Conservation (phyloP, 139 green algal species). For the Edaphochlamys debaryana region DNA sequence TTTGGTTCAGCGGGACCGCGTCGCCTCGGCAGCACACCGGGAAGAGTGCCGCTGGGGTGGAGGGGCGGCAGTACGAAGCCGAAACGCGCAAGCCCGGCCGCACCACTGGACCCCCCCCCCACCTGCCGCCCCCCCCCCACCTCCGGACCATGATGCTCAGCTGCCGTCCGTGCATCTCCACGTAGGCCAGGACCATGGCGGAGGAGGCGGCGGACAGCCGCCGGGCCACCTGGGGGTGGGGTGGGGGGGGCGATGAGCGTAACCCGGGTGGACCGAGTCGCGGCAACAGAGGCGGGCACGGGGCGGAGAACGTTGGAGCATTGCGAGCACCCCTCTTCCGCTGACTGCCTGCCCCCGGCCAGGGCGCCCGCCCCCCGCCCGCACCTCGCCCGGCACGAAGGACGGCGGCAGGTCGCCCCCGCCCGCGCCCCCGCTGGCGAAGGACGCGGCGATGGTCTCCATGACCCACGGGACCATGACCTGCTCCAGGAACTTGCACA, state of each 20-base stretch:
- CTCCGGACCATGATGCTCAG: slow-evolving; percentile 68
- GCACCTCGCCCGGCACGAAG: slow-evolving; percentile 71
- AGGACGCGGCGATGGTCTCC: slow-evolving; percentile 69
- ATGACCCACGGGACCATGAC: slow-evolving; percentile 67
- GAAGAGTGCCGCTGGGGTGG: no score
- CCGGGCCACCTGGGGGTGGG: slow-evolving; percentile 41
- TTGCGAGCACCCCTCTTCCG: no score
- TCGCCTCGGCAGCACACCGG: no score
- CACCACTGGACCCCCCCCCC: background rate
- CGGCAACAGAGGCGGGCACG: no score
- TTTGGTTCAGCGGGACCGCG: no score
- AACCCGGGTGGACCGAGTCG: background rate
- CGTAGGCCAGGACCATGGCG: slow-evolving; percentile 69
- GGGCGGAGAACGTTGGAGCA: no score
- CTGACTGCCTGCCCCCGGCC: no score
- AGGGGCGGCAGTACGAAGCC: no score
- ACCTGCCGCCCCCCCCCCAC: background rate
- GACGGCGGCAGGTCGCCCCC: slow-evolving; percentile 67
- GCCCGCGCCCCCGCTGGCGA: slow-evolving; percentile 32
- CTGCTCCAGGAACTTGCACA: slow-evolving; percentile 74
- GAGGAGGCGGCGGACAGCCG: slow-evolving; percentile 54
- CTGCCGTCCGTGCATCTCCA: slow-evolving; percentile 68
- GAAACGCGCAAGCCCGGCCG: no score
- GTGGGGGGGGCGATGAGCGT: background rate
- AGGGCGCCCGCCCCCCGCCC: no score